Conservation (phyloP, 2,329 filamentous ascomycete species). For the Phaeomoniella chlamydospora region DNA sequence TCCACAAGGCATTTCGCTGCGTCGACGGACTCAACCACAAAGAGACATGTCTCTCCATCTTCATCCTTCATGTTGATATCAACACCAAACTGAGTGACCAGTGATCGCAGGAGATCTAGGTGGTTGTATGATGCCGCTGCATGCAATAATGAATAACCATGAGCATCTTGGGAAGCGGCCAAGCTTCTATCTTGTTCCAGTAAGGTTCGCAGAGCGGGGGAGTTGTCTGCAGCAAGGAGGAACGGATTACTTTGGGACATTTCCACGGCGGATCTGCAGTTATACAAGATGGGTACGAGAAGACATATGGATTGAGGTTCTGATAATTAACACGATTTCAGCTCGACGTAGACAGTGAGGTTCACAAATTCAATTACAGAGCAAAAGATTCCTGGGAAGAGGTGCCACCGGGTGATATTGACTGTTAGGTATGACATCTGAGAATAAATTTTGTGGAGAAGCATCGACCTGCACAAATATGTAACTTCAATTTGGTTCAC, state of each 20-base stretch:
- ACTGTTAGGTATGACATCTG: no score
- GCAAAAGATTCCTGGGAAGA: no score
- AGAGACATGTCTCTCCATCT: conserved; percentile 87
- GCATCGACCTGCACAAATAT: no score
- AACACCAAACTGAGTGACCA: conserved; percentile 64
- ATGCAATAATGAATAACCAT: conserved; percentile 90
- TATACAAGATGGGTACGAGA: no score
- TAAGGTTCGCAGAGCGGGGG: conserved; percentile 55
- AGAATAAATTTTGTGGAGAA: no score
- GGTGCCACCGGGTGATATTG: no score
- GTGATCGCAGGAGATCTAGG: conserved; percentile 57
- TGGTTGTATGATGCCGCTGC: conserved; percentile 90
- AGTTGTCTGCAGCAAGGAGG: conserved; percentile 71
- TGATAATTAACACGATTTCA: no score
- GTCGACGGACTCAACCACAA: conserved; percentile 70
- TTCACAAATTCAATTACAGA: no score
- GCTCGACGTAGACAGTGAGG: no score
- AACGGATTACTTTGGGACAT: conserved; percentile 42
- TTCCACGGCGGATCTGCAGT: no score
- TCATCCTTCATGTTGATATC: conserved; percentile 63
- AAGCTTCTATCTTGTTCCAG: conserved; percentile 61
- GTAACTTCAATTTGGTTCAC: no score
- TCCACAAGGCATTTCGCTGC: conserved; percentile 70
- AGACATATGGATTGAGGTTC: no score
- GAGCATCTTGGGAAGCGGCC: conserved; percentile 67